Percentiles rank a stretch among this genome's conserved stretches.
Conservation (phyloP, 129 eudicot species). For the carrot (Daucus carota) region DH1_v3.0 NC_030389.2:31000501-31001000, state of each 20-base stretch:
- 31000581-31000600: neutral
- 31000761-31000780: neutral
- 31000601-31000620: neutral
- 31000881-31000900: neutral
- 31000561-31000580: neutral
- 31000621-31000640: neutral
- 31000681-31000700: neutral
- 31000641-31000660: neutral
- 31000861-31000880: neutral
- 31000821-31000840: neutral
- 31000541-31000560: neutral
- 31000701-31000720: conserved; percentile 6
- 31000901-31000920: neutral
- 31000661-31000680: neutral
- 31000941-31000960: neutral
- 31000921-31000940: neutral
- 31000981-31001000: neutral
- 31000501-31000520: neutral
- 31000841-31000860: neutral
- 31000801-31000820: neutral
- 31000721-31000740: neutral
- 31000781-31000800: neutral
- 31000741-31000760: neutral
- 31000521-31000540: neutral
- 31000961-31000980: neutral